Base-by-base conservation (phyloP, 2,329 filamentous ascomycete genomes). In the Tolypocladium inflatum region DNA sequence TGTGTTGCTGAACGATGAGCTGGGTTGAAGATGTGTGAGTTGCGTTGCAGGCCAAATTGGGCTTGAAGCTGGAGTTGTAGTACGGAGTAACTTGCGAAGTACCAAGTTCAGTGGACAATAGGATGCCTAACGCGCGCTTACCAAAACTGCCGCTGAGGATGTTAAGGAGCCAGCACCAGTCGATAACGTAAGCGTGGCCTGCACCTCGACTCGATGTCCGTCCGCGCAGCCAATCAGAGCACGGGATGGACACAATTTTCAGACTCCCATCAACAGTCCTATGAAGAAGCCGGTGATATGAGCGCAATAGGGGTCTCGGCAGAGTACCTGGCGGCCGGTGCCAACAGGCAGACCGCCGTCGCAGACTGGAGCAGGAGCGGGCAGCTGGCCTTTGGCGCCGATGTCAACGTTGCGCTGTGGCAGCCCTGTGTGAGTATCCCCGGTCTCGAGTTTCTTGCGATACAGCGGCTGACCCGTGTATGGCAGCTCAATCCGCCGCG, bases 371-470 rank as follows among this genome's bases (percentile, higher is more conserved):
- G 89, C 68, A 69, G 74, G 23, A 75, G 80, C 62, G 89, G 88
- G 11, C 70, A 91, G 51, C 78, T 99, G 57, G 94, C 91, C 37
- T 99, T 90, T 75, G 94, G 94, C 38, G 88, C 92, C 10, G 90
- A 95, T 73, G 86, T 87, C 65, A 94, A 94, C 74, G 82, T 99
- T 65, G 93, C 91, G 50, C 70, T 97, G 45, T 99, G 94, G 94
- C 79, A 85, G 69, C 91, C 91, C 58, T 73, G 80, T 70, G 90
- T 92, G 79, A 73, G 85, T 75, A 59, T 52, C 54, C 17, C 15
- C n/a, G 17, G 9, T 10, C 7, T 21, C 55, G 57, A n/a, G 30
- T 23, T 8, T 43, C 41, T 13, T 17, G 30, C 6, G 19, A 30
- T 37, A 38, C 26, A 60, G 54, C 48, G 53, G 37, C 57, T 38